Evolutionary conservation across 2,329 filamentous ascomycete species (phyloP).

Genomic region (Curvularia verruculosa): DNA sequence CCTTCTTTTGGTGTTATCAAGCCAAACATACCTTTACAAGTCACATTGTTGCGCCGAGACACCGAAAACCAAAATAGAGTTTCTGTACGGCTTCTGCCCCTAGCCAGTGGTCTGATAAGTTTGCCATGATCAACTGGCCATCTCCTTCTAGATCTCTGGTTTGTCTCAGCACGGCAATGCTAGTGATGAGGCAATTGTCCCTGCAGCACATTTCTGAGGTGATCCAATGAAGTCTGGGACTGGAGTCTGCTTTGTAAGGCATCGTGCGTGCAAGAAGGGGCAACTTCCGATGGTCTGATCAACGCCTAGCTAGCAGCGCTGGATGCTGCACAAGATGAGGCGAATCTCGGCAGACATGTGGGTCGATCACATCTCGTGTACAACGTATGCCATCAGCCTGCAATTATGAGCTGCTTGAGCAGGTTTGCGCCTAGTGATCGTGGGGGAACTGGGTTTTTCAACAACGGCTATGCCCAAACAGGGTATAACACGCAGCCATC

Average conservation of each 20-base stretch:
- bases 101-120: not conserved
- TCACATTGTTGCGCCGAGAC: not conserved
- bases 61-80: constrained; percentile 1
- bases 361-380: constrained; percentile 6
- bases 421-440: not conserved
- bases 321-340: constrained; percentile 11
- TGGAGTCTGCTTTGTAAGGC: not conserved
- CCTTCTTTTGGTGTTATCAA: not conserved
- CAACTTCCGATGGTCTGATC: constrained; percentile 4
- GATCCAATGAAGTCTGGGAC: constrained; percentile 4
- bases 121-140: not conserved
- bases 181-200: not conserved
- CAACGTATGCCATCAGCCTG: constrained; percentile 4
- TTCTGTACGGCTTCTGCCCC: not conserved
- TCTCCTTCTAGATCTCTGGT: constrained; percentile 3
- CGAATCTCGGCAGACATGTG: constrained; percentile 1
- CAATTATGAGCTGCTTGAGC: constrained; percentile 2
- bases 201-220: constrained; percentile 5
- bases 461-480: constrained; percentile 1
- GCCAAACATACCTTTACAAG: constrained; percentile 3
- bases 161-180: not conserved
- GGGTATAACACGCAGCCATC: constrained; percentile 4
- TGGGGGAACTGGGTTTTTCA: not conserved
- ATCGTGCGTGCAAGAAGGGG: constrained; percentile 8
- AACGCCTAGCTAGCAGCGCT: constrained; percentile 1